phyloP scores from a whole-genome alignment of 441 rosid species.

The Erodium texanum region DNA sequence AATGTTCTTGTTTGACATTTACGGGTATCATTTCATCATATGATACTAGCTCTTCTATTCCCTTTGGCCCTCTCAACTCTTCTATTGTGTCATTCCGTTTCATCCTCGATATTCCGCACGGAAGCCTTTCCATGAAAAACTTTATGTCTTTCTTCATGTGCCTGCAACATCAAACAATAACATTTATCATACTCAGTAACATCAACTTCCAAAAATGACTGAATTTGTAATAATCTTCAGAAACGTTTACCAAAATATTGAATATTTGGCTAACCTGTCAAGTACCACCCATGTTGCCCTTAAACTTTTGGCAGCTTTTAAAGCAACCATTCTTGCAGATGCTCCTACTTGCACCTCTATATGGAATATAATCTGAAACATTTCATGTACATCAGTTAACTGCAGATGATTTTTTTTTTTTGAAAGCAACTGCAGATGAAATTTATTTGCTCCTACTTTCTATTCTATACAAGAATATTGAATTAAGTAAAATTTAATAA shows the following conservation, averaged over 20 bases:
- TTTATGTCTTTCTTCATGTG: slow-evolving; percentile 39
- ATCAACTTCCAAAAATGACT: no score
- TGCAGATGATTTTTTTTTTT: no score
- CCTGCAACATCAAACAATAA: not conserved
- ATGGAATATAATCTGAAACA: slow-evolving; percentile 36
- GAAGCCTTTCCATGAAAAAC: slow-evolving; percentile 39
- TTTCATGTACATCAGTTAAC: no score
- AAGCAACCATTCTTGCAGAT: slow-evolving; percentile 32
- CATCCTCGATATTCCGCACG: slow-evolving; percentile 41
- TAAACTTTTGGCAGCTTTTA: slow-evolving; percentile 28
- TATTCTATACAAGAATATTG: not conserved
- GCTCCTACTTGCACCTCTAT: slow-evolving; percentile 38
- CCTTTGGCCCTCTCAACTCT: slow-evolving; percentile 31
- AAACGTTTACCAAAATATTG: not conserved
- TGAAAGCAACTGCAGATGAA: no score
- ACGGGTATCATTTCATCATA: slow-evolving; percentile 47
- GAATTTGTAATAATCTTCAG: not conserved
- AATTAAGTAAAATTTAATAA: not conserved
- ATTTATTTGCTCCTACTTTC: no score
- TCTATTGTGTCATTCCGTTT: slow-evolving; percentile 35
- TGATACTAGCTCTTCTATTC: slow-evolving; percentile 15
- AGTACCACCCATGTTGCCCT: slow-evolving; percentile 34
- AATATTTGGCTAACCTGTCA: slow-evolving; percentile 34
- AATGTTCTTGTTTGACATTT: slow-evolving; percentile 13
- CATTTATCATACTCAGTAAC: not conserved